Base-by-base conservation (phyloP, 140 eudicot species). In the Flaveria floridana region DNA sequence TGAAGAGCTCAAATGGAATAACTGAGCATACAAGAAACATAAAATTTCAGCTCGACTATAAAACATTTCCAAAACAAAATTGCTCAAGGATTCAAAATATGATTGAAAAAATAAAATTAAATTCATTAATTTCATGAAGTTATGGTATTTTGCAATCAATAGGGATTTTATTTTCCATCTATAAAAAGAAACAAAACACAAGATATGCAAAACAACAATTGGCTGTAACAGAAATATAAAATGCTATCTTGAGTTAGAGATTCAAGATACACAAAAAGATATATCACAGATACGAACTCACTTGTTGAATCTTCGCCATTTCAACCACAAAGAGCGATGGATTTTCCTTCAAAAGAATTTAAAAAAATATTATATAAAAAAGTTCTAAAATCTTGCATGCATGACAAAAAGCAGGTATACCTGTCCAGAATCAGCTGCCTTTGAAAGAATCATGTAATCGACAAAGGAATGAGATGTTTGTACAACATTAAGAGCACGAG, bases 241-340 rank as follows among this genome's bases (percentile, higher is more conserved):
- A 23, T 72, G 53, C 42, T 16, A 37, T 28, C 21, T 61, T 68
- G 59, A 7, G 6, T 16, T 66, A 37, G 61, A 64, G 59, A 68
- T 68, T 18, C 52, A 65, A 51, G 46, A 55, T 2, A 39, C 69
- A 77, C 26, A 77, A 56, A 72, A 53, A 3, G 8, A 34, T 19
- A 46, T 69, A 37, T 12, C 34, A 55, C 47, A 72, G 72, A 67
- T 72, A 48, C 52, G 56, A 79, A 84, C 99, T 88, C 81, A 94
- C 99, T 78, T 82, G 70, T 70, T 87, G 89, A 65, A 88, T 80
- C 78, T 82, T 76, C 37, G 89, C 97, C 95, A 94, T 74, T 80
- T 94, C 97, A 72, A 94, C 96, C 90, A 88, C 83, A 80, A 76
- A 94, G 18, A 73, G 81, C 7, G 96, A 88, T 2, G 99, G 97